Conservation (phyloP, 768 basidiomycete species). For the Kwoniella europaea region DNA sequence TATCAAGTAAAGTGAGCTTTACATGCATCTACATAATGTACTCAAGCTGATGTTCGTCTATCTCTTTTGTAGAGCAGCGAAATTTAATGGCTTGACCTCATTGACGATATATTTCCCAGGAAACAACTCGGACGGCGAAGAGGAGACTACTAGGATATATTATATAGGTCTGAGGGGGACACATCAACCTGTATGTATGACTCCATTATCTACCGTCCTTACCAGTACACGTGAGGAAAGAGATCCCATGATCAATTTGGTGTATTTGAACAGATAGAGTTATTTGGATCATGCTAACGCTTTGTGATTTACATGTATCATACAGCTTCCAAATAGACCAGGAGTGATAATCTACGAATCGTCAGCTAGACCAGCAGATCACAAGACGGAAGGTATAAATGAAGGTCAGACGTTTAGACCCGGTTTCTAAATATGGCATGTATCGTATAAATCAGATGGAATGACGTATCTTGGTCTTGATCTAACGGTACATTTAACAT, state of each 20-base stretch:
- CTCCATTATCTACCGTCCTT: no score
- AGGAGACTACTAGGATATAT: constrained; percentile 75
- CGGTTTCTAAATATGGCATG: constrained; percentile 9
- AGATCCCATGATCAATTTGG: constrained; percentile 7
- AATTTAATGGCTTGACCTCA: constrained; percentile 80
- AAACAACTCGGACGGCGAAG: constrained; percentile 62
- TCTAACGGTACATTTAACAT: no score
- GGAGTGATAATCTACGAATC: constrained; percentile 86
- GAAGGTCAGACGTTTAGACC: constrained; percentile 28
- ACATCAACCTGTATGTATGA: constrained; percentile 44
- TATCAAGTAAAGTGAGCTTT: constrained; percentile 80
- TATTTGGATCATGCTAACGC: background rate
- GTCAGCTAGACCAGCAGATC: constrained; percentile 84
- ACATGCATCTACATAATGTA: no score
- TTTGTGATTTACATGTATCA: background rate
- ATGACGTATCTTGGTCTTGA: no score
- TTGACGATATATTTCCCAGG: constrained; percentile 82
- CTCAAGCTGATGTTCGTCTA: background rate
- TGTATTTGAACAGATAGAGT: background rate
- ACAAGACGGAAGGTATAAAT: constrained; percentile 58
- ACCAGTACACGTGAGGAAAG: background rate
- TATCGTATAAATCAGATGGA: background rate
- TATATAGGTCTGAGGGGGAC: constrained; percentile 84
- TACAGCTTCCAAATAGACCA: constrained; percentile 75
- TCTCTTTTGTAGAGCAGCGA: constrained; percentile 68